These are phyloP conservation scores for Parietaria judaica DNA, from an alignment of 306 rosid species.

Conservation along the genomic window DNA sequence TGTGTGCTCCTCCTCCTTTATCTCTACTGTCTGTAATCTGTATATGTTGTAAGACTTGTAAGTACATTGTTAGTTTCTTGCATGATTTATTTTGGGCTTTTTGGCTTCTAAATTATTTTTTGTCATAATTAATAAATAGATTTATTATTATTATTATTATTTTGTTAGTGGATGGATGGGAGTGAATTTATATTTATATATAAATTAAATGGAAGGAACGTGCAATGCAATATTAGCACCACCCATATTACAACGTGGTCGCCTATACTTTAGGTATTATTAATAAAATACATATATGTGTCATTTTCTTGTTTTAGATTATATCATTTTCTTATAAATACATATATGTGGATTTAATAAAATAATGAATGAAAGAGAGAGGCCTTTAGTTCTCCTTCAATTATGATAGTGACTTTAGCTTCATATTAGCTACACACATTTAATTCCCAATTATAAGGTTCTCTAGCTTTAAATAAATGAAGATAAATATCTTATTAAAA, in stretches of 20 bases:
- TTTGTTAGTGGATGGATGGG: neutral
- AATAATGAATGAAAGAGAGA: neutral
- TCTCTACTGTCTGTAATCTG: neutral
- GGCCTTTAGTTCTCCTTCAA: too few species aligned
- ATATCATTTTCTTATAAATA: neutral
- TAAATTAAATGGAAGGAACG: neutral
- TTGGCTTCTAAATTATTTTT: too few species aligned
- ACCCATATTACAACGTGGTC: constrained; percentile 23
- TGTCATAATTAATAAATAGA: constrained; percentile 10
- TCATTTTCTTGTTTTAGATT: neutral
- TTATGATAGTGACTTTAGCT: too few species aligned
- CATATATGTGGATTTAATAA: neutral
- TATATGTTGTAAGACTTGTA: too few species aligned
- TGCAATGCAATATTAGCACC: constrained; percentile 17
- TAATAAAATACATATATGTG: neutral
- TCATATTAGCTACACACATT: too few species aligned
- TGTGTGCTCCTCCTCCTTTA: constrained; percentile 3
- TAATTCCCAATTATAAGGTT: too few species aligned
- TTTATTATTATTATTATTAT: neutral
- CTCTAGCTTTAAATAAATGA: too few species aligned
- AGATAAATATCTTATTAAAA: neutral
- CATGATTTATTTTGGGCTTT: too few species aligned
- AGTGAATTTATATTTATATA: too few species aligned
- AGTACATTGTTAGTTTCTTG: too few species aligned
- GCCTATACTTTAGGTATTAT: constrained; percentile 7